Evolutionary conservation across 768 basidiomycete species (phyloP), one percentile per base, ranked within the genome.

Genomic region (Boletus reticuloceps): DNA sequence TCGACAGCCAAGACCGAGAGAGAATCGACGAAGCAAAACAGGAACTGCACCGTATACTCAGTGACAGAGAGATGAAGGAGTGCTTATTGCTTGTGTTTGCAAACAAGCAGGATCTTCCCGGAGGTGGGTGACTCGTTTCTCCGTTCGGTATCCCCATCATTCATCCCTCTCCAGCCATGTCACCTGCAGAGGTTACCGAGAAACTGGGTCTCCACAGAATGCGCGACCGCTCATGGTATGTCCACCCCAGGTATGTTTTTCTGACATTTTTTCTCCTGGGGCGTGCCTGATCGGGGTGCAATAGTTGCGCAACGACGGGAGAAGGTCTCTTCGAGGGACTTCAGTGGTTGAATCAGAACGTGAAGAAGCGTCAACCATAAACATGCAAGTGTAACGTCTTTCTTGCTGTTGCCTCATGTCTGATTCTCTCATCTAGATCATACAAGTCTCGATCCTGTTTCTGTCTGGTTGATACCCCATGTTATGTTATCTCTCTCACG

Each of bases 141-240:
- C 22, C 20, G 3, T 38, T 40, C 16, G 8, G 10, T 38, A 8
- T 22, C 25, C 37, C 10, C 27, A 20, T 37, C 4, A 31, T 47
- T 59, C 27, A 64, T n/a, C 2, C 41, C 41, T 51, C 45, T 53
- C 45, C 20, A 68, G 96, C 95, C 31, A 98, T 98, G 96, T 94
- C 94, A n/a, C 96, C 96, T 34, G 94, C 96, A 9, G 95, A 98
- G 72, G 95, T 98, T 39, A 98, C 96, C 12, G 96, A 98, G 75
- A 97, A 96, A 72, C 76, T 98, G 41, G 95, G 95, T 38, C 77
- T 98, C 60, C 91, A 97, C 72, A 81, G 89, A 63, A 98, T 98
- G 96, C 87, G 92, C 56, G 95, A 98, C 67, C 81, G 96, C 57
- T 94, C 90, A 72, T 98, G 96, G 96, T 98, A 98, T 82, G 95